Evolutionary conservation across 805 yeast genomes (phyloP).

Genomic region (Saturnispora hagleri): DNA sequence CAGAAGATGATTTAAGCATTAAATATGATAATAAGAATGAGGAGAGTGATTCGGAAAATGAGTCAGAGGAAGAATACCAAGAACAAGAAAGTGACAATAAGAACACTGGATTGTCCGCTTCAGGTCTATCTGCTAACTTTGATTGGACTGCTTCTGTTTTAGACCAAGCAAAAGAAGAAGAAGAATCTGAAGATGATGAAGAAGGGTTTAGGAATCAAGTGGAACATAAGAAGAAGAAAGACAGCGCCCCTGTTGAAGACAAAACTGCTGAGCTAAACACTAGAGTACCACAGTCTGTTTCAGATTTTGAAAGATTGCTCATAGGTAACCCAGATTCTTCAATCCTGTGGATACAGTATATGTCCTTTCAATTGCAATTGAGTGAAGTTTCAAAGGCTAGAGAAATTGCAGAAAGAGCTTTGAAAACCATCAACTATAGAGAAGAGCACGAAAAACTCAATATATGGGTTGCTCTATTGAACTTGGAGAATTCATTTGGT

Average conservation of each 20-base stretch:
- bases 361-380: slow-evolving; percentile 94
- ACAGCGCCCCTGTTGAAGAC: slow-evolving; percentile 50
- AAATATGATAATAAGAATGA: slow-evolving; percentile 20
- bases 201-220: slow-evolving; percentile 29
- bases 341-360: slow-evolving; percentile 92
- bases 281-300: slow-evolving; percentile 82
- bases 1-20: slow-evolving; percentile 12
- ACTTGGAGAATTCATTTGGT: slow-evolving; percentile 92
- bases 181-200: slow-evolving; percentile 42
- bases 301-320: slow-evolving; percentile 86
- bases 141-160: slow-evolving; percentile 93
- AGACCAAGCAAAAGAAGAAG: slow-evolving; percentile 63
- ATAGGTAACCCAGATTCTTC: slow-evolving; percentile 93
- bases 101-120: slow-evolving; percentile 21
- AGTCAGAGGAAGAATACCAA: slow-evolving; percentile 17
- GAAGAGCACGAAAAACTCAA: slow-evolving; percentile 91
- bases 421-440: slow-evolving; percentile 79
- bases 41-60: slow-evolving; percentile 13
- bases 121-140: slow-evolving; percentile 78
- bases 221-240: slow-evolving; percentile 36
- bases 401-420: slow-evolving; percentile 85
- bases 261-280: slow-evolving; percentile 76
- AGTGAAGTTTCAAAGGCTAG: slow-evolving; percentile 94
- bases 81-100: slow-evolving; percentile 24
- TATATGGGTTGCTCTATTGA: slow-evolving; percentile 91